Base-by-base conservation (phyloP, 2,329 filamentous ascomycete genomes). In the Elsinoe australis region DNA sequence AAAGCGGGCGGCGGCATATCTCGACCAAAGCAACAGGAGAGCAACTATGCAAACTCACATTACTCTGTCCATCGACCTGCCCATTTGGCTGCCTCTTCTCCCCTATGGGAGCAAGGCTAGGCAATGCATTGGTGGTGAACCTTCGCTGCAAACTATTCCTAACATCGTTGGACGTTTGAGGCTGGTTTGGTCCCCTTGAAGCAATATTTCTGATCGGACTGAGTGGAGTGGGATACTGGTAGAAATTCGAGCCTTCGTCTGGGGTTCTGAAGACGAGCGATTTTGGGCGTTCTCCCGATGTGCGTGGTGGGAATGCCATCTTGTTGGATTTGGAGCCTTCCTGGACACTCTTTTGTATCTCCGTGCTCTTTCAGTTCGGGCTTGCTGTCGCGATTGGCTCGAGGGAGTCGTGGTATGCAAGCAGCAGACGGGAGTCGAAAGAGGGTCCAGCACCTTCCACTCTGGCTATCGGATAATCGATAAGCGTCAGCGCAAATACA, bases 61-160 rank as follows among this genome's bases (percentile, higher is more conserved):
- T 49, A 36, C 58, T 54, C 38, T 45, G 70, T 61, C 79, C 76
- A 38, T 74, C 69, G 10, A n/a, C 33, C 17, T 36, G 45, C 22
- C 33, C 45, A 21, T 48, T 48, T 46, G 72, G 65, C 60, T 74
- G 74, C 51, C 69, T 64, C 58, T 75, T 71, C 62, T 78, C 74
- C 38, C 74, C 77, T 60, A 73, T 73, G 51, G 75, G 70, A 45
- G 71, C 73, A 62, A 89, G 68, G 90, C 52, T 72, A 77, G 68
- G 87, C 76, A 69, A 86, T 82, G 70, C 95, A 59, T 73, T 94
- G 50, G 89, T 92, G 54, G 90, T 96, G 70, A 96, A 96, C 63
- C 90, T 84, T 61, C 90, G 83, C 67, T 89, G 87, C 64, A 96
- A 74, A 58, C 81, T 82, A 54, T 80, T 79, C 67, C 89, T 82